phyloP scores from a whole-genome alignment of 208 protist species.

The Strigomonas culicis region DNA sequence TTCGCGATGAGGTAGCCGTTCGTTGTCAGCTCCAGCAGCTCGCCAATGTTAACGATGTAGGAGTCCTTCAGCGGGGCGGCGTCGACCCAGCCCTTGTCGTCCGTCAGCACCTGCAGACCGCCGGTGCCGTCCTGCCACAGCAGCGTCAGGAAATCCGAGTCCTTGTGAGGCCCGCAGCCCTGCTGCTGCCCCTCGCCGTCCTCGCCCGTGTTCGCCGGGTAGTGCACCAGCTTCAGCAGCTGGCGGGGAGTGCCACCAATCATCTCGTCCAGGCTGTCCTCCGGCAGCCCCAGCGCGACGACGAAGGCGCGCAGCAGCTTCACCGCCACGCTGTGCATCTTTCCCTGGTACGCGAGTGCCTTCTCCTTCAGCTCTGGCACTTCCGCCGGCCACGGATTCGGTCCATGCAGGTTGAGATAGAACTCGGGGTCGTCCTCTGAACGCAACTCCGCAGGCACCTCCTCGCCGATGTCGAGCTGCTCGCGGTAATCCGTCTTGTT shows the following conservation, averaged over 20 bases:
- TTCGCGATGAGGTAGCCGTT: slow-evolving; percentile 17
- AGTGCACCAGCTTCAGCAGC: slow-evolving; percentile 16
- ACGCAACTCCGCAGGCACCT: background rate
- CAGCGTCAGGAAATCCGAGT: slow-evolving; percentile 9
- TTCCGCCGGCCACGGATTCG: slow-evolving; percentile 7
- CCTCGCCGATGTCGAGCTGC: slow-evolving; percentile 7
- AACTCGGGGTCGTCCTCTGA: slow-evolving; percentile 8
- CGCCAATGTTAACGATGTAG: slow-evolving; percentile 16
- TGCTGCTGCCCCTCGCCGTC: slow-evolving; percentile 8
- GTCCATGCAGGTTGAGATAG: slow-evolving; percentile 1
- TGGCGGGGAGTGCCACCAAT: background rate
- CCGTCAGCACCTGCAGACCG: slow-evolving; percentile 17
- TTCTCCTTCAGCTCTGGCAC: slow-evolving; percentile 1
- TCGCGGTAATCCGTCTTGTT: slow-evolving; percentile 19
- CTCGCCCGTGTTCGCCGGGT: slow-evolving; percentile 9
- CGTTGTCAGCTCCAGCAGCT: slow-evolving; percentile 10
- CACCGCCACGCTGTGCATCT: background rate
- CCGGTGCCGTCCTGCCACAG: slow-evolving; percentile 15
- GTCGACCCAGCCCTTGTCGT: slow-evolving; percentile 15
- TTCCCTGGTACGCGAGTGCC: background rate
- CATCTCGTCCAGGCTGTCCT: background rate
- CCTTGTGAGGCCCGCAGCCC: slow-evolving; percentile 10
- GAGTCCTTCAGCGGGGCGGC: slow-evolving; percentile 8
- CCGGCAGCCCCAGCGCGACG: background rate
- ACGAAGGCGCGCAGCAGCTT: slow-evolving; percentile 10